Evolutionary conservation across 2,329 filamentous ascomycete species (phyloP).

Genomic region (Stachybotrys echinatus): DNA sequence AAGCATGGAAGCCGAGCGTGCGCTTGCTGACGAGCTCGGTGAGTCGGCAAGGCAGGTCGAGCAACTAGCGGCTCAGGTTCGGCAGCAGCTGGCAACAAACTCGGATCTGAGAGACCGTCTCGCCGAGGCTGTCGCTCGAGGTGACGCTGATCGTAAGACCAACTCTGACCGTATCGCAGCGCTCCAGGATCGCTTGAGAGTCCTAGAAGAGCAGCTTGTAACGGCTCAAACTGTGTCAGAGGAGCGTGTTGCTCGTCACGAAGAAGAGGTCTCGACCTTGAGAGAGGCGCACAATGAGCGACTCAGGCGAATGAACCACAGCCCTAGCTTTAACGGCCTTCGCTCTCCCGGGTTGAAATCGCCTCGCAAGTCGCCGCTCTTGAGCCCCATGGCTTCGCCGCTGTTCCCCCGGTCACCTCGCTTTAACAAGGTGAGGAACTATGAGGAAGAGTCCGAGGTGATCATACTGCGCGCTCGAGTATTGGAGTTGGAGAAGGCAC

Average conservation of each 20-base stretch:
- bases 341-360: constrained; percentile 22
- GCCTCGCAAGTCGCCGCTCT: constrained; percentile 24
- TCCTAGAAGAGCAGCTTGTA: constrained; percentile 78
- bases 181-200: constrained; percentile 74
- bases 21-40: constrained; percentile 63
- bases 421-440: constrained; percentile 57
- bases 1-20: constrained; percentile 54
- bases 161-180: constrained; percentile 79
- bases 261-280: constrained; percentile 74
- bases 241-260: constrained; percentile 74
- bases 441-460: constrained; percentile 69
- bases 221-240: constrained; percentile 82
- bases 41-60: constrained; percentile 74
- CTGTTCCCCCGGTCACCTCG: constrained; percentile 32
- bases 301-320: constrained; percentile 66
- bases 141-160: constrained; percentile 75
- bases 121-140: constrained; percentile 71
- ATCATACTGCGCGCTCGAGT: constrained; percentile 73
- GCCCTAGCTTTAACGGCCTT: constrained; percentile 20
- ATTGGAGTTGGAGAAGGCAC: constrained; percentile 75
- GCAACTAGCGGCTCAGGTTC: constrained; percentile 72
- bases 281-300: constrained; percentile 73
- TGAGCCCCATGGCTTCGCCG: constrained; percentile 26
- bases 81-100: constrained; percentile 75
- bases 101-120: constrained; percentile 70